phyloP scores from a whole-genome alignment of 108 stramenopile genomes.

The Conticribra weissflogii region DNA sequence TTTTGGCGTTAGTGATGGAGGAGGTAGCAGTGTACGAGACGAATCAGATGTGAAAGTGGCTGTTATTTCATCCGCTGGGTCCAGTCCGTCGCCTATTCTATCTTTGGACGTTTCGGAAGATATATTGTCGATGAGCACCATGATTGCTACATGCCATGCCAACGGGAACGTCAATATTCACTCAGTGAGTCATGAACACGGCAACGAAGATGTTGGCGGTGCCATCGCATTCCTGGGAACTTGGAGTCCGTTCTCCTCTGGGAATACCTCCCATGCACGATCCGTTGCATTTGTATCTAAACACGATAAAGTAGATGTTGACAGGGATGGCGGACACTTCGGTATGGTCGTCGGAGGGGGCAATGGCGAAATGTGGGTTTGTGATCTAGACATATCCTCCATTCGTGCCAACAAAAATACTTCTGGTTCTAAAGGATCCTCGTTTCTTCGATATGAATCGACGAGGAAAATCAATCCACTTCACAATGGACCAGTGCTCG shows the following conservation, averaged over 20 bases:
- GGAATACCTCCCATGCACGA: conserved; percentile 22
- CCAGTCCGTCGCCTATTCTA: conserved; percentile 32
- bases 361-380: conserved; percentile 42
- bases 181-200: conserved; percentile 15
- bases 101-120: conserved; percentile 42
- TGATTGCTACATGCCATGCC: conserved; percentile 31
- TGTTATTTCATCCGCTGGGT: background rate
- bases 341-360: conserved; percentile 50
- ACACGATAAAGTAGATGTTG: too few relatives aligned
- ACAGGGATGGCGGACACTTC: background rate
- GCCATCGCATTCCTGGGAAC: conserved; percentile 17
- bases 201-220: background rate
- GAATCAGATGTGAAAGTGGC: conserved; percentile 9
- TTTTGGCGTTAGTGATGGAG: background rate
- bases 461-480: conserved; percentile 39
- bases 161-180: conserved; percentile 36
- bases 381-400: conserved; percentile 24
- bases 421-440: background rate
- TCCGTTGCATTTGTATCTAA: conserved; percentile 44
- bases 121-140: conserved; percentile 13
- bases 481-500: conserved; percentile 57
- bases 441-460: conserved; percentile 10
- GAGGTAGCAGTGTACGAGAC: background rate
- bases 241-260: conserved; percentile 35
- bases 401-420: background rate